Evolutionary conservation across 2,329 filamentous ascomycete species (phyloP).

Genomic region (Claviceps humidiphila): DNA sequence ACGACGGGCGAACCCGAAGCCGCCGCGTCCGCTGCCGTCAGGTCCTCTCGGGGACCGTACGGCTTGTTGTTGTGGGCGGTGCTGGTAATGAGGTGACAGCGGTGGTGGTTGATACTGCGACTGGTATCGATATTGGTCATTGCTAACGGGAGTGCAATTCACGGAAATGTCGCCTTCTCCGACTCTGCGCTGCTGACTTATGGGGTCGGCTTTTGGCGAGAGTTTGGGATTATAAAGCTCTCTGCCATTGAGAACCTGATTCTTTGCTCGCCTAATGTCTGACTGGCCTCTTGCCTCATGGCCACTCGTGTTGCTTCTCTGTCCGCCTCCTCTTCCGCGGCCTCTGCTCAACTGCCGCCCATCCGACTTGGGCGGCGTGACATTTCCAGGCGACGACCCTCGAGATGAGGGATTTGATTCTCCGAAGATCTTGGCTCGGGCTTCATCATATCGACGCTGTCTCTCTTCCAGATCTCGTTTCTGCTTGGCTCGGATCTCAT

Average conservation of each 20-base stretch:
- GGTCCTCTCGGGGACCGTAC: conserved; percentile 67
- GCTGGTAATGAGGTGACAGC: neutral
- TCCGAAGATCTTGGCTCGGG: conserved; percentile 76
- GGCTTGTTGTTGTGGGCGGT: conserved; percentile 42
- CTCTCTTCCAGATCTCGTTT: conserved; percentile 77
- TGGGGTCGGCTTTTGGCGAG: conserved; percentile 46
- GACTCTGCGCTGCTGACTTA: conserved; percentile 28
- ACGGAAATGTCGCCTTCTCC: conserved; percentile 22
- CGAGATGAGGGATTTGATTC: conserved; percentile 41
- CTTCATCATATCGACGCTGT: conserved; percentile 80
- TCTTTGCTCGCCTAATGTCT: conserved; percentile 12
- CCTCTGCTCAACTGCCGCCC: conserved; percentile 26
- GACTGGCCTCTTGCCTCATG: conserved; percentile 6
- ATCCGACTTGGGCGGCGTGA: conserved; percentile 39
- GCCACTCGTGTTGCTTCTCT: conserved; percentile 11
- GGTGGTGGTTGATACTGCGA: neutral
- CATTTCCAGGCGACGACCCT: conserved; percentile 46
- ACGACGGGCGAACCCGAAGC: conserved; percentile 61
- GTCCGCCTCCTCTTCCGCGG: conserved; percentile 28
- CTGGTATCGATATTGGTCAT: conserved; percentile 21
- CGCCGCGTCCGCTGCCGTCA: conserved; percentile 61
- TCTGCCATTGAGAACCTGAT: conserved; percentile 22
- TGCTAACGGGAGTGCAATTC: conserved; percentile 28
- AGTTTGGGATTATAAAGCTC: conserved; percentile 72
- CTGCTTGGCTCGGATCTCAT: conserved; percentile 67